Base-by-base conservation (phyloP, 352 stramenopile species). In the Phytopythium vexans region DNA sequence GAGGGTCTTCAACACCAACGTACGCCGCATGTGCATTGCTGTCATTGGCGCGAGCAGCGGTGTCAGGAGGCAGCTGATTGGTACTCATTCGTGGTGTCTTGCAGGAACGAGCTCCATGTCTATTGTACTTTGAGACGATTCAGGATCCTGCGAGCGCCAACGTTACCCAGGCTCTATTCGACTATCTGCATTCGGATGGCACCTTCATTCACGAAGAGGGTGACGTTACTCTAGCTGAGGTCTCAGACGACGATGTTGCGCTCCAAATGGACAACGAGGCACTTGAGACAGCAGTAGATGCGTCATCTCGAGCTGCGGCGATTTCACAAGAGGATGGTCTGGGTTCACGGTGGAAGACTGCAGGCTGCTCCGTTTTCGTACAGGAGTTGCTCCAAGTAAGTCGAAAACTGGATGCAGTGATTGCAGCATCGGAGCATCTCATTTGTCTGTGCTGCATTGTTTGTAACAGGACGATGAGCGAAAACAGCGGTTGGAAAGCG, bases 1-100 rank as follows among this genome's bases (percentile, higher is more conserved):
- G 11, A 78, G 74, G 8, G 81, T 92, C 38, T 93, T 93, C 66
- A 90, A 64, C 52, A 93, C 83, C n/a, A 74, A 88, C 21, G 77
- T 88, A 70, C 16, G 68, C 56, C 11, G 7, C 10, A 45, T 33
- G 35, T n/a, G 2, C 12, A 40, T 61, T 50, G 11, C n/a, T 41
- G 46, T 37, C 35, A 0, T 53, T 27, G 21, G 2, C 15, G 11
- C 39, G 9, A 7, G 41, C 31, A 41, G 2, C 34, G 0, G 3
- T 16, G 46, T 44, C 27, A 10, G 46, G 15, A 51, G 12, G n/a
- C 15, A 37, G 1, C 21, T 12, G 35, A 1, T 21, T 38, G 15
- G 5, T 16, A 14, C 10, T 27, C 39, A 27, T 43, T 43, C 37
- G 34, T 53, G 47, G 34, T 10, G 2, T 9, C 8, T 5, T 7